A percentile compares a stretch with the other conserved stretches of the same genome.
phyloP scores from a whole-genome alignment of 148 eudicot genomes.

The Rhododendron molle region DNA sequence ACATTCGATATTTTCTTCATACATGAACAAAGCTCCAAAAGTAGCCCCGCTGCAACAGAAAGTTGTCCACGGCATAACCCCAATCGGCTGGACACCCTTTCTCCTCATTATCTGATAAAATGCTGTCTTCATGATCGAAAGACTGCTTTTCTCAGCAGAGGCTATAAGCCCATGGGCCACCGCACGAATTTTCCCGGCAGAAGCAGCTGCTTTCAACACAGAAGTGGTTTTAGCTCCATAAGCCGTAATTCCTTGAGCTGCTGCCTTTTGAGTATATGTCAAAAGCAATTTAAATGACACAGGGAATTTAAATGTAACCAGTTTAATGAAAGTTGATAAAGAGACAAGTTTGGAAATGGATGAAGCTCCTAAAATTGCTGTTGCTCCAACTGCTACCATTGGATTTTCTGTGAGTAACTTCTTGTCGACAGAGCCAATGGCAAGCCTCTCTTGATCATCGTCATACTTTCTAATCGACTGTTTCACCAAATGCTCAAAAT shows the following conservation, averaged over 20 bases:
- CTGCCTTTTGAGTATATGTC: background rate
- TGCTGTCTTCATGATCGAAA: background rate
- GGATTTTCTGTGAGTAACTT: background rate
- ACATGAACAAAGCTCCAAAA: background rate
- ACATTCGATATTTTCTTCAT: background rate
- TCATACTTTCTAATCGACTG: background rate
- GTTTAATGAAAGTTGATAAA: background rate
- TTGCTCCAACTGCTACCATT: constrained; percentile 6
- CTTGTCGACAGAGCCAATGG: background rate
- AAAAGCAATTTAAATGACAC: constrained; percentile 3
- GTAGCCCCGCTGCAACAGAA: background rate
- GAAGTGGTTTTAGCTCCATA: background rate
- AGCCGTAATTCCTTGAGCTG: background rate
- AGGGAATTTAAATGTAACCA: background rate
- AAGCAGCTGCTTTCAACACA: constrained; percentile 2
- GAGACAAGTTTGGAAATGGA: background rate
- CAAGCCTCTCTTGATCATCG: background rate
- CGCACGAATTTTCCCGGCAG: background rate
- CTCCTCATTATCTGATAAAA: constrained; percentile 7
- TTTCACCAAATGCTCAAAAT: background rate
- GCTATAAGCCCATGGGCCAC: background rate
- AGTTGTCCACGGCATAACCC: background rate
- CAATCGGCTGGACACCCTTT: background rate
- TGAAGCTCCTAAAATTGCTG: constrained; percentile 7
- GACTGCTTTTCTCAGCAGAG: constrained; percentile 1